Evolutionary conservation across 1,284 basidiomycete species (phyloP).

Genomic region (Termitomyces sp.): DNA sequence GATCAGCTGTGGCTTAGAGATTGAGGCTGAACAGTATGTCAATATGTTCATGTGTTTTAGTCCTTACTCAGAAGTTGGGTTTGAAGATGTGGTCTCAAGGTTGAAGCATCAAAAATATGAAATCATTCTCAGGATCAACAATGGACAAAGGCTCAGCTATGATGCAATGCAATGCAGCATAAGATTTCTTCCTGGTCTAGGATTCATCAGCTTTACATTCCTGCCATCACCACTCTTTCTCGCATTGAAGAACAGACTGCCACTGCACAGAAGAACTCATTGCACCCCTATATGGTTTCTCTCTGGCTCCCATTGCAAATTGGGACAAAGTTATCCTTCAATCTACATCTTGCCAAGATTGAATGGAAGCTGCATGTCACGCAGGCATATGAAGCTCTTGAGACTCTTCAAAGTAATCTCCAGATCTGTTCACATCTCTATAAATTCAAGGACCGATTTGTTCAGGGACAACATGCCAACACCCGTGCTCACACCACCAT

Average conservation of each 20-base stretch:
- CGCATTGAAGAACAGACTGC: background rate
- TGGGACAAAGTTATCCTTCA: too few relatives aligned
- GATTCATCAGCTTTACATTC: slow-evolving; percentile 10
- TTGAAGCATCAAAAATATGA: slow-evolving; percentile 6
- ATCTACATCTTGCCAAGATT: too few relatives aligned
- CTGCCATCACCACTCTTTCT: background rate
- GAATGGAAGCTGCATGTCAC: too few relatives aligned
- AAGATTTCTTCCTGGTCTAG: slow-evolving; percentile 8
- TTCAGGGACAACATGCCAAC: too few relatives aligned
- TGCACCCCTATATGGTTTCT: background rate
- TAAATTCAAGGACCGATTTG: background rate
- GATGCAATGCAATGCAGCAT: slow-evolving; percentile 2
- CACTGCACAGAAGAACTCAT: background rate
- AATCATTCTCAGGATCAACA: slow-evolving; percentile 8
- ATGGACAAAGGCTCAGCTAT: slow-evolving; percentile 3
- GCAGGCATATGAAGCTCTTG: background rate
- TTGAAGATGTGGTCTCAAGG: background rate
- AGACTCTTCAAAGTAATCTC: background rate
- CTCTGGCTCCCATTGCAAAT: background rate
- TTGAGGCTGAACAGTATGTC: slow-evolving; percentile 9
- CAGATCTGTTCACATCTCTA: background rate
- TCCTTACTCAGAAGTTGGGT: background rate
- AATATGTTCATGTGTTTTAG: background rate
- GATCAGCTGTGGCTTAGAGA: slow-evolving; percentile 1
- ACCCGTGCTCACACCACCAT: background rate